Conservation (phyloP, 2,329 filamentous ascomycete genomes). For the Exophiala phaeomuriformis region DNA sequence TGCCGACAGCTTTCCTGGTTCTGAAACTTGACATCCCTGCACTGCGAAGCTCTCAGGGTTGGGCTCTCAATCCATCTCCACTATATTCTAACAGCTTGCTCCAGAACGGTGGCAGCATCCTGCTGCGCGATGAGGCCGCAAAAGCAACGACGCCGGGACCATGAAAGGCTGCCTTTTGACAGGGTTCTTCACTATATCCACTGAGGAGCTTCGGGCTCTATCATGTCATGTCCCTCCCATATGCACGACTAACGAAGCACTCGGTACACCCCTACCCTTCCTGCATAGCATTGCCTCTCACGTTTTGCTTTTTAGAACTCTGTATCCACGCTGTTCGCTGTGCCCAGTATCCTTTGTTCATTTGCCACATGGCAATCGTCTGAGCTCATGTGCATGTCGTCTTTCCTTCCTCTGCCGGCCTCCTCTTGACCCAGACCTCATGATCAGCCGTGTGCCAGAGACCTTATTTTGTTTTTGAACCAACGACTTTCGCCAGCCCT, state of each 20-base stretch:
- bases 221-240: background rate
- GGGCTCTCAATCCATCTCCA: background rate
- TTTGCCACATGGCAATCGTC: constrained; percentile 8
- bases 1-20: too few species aligned
- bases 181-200: background rate
- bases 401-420: background rate
- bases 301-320: background rate
- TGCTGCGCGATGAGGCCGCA: background rate
- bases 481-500: background rate
- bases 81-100: background rate
- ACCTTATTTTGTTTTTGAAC: background rate
- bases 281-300: background rate
- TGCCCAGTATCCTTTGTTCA: background rate
- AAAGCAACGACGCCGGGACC: background rate
- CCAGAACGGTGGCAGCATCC: background rate
- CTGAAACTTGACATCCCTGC: too few species aligned
- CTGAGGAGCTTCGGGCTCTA: background rate
- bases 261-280: background rate
- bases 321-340: background rate
- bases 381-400: background rate
- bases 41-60: background rate
- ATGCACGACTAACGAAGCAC: background rate
- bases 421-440: background rate
- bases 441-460: background rate
- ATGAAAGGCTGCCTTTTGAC: background rate